phyloP scores from a whole-genome alignment of 306 rosid genomes.

The Datisca glomerata region DNA sequence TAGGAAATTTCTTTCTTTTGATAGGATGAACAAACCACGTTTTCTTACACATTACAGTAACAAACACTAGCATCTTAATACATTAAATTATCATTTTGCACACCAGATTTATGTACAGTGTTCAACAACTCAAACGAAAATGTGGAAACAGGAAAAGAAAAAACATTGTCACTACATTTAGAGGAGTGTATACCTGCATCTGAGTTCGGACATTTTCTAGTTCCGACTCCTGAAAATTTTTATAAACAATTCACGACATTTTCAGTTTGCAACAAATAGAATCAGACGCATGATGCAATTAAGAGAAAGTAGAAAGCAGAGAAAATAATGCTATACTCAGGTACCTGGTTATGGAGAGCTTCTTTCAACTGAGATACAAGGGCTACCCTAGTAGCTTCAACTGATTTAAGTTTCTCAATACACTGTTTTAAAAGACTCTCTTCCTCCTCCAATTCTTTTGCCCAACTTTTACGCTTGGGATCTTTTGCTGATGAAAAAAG shows the following conservation, averaged over 20 bases:
- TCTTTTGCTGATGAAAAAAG: constrained; percentile 55
- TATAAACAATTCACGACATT: not conserved
- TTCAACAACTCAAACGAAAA: too few species aligned
- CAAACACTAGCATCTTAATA: too few species aligned
- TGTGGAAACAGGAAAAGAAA: too few species aligned
- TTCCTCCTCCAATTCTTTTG: constrained; percentile 68
- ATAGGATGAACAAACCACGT: too few species aligned
- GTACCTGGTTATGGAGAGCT: constrained; percentile 75
- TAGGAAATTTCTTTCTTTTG: too few species aligned
- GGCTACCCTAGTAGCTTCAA: constrained; percentile 61
- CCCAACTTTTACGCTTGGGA: constrained; percentile 59
- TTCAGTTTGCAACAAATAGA: constrained; percentile 3
- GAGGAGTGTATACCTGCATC: constrained; percentile 91
- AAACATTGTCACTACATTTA: too few species aligned
- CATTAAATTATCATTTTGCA: too few species aligned
- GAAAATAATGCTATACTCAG: not conserved
- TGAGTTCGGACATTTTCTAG: constrained; percentile 75
- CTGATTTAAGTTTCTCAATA: constrained; percentile 58
- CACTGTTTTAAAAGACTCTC: constrained; percentile 61
- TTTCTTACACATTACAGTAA: too few species aligned
- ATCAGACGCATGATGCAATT: constrained; percentile 1
- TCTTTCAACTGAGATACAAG: constrained; percentile 80
- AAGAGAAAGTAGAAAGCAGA: constrained; percentile 2
- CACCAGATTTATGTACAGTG: too few species aligned
- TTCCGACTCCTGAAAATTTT: constrained; percentile 62